Percentiles rank a stretch among this genome's conserved stretches.
Evolutionary conservation across 176 grass and related monocot species (phyloP).

Genomic region (Carex littledalei): DNA sequence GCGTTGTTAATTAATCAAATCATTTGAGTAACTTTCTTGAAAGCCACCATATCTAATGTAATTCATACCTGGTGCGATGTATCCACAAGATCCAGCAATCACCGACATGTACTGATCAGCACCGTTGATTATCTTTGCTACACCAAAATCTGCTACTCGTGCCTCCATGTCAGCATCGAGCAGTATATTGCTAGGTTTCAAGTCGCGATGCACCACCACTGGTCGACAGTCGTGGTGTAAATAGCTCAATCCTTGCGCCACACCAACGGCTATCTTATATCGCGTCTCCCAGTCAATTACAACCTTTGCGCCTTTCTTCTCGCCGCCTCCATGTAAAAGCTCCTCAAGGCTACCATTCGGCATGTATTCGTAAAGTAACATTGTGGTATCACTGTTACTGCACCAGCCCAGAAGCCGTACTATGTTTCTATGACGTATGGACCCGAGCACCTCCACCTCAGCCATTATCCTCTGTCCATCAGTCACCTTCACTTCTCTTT

Average conservation of each 20-base stretch:
- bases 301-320: neutral
- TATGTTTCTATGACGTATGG: constrained; percentile 86
- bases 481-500: neutral
- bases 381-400: constrained; percentile 52
- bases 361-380: constrained; percentile 96
- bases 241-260: constrained; percentile 87
- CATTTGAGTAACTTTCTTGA: neutral
- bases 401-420: constrained; percentile 78
- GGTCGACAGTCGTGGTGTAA: constrained; percentile 87
- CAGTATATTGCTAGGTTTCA: constrained; percentile 98
- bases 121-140: constrained; percentile 65
- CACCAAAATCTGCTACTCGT: constrained; percentile 78
- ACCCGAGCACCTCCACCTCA: constrained; percentile 81
- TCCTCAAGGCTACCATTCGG: constrained; percentile 92
- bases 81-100: constrained; percentile 81
- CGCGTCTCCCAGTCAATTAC: constrained; percentile 51
- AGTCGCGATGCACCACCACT: constrained; percentile 66
- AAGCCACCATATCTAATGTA: neutral
- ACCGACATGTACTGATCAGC: constrained; percentile 55
- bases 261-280: constrained; percentile 62
- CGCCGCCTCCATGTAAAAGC: constrained; percentile 33
- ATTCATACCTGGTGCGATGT: constrained; percentile 69
- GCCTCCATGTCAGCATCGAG: constrained; percentile 84
- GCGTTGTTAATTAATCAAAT: neutral
- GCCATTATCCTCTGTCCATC: constrained; percentile 17